Conservation (phyloP, 2,329 filamentous ascomycete genomes). For the Lomentospora prolificans region DNA sequence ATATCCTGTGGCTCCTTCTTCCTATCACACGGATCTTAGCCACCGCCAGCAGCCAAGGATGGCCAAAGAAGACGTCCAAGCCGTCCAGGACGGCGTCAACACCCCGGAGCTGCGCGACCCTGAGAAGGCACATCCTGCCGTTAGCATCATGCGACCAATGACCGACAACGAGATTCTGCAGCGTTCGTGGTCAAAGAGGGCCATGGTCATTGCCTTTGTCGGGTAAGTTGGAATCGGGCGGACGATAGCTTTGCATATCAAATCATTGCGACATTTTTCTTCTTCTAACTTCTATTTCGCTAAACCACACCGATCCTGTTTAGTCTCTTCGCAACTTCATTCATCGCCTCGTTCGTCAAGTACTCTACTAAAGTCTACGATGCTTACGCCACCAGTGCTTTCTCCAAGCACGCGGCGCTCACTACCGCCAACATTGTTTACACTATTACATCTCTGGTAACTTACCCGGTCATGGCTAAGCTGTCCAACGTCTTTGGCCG, state of each 20-base stretch:
- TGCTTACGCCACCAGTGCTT: slow-evolving; percentile 25
- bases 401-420: slow-evolving; percentile 37
- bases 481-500: slow-evolving; percentile 49
- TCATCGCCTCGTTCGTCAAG: slow-evolving; percentile 20
- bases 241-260: too few species aligned
- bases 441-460: slow-evolving; percentile 37
- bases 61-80: neutral
- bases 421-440: slow-evolving; percentile 38
- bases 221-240: slow-evolving; percentile 11
- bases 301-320: neutral
- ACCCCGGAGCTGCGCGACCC: neutral
- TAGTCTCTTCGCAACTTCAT: slow-evolving; percentile 21
- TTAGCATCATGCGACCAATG: neutral
- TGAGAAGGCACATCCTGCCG: neutral
- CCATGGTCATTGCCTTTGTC: slow-evolving; percentile 16
- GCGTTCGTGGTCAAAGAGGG: slow-evolving; percentile 17
- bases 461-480: slow-evolving; percentile 51
- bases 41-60: neutral
- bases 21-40: too few species aligned
- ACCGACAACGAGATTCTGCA: slow-evolving; percentile 12
- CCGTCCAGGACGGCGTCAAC: neutral
- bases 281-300: neutral
- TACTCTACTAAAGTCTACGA: slow-evolving; percentile 23
- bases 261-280: neutral
- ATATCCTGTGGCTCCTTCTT: too few species aligned